Percentiles rank a stretch among this genome's conserved stretches.
Evolutionary conservation across 2,329 filamentous ascomycete genomes (phyloP).

Genomic region (Cladophialophora bantiana): DNA sequence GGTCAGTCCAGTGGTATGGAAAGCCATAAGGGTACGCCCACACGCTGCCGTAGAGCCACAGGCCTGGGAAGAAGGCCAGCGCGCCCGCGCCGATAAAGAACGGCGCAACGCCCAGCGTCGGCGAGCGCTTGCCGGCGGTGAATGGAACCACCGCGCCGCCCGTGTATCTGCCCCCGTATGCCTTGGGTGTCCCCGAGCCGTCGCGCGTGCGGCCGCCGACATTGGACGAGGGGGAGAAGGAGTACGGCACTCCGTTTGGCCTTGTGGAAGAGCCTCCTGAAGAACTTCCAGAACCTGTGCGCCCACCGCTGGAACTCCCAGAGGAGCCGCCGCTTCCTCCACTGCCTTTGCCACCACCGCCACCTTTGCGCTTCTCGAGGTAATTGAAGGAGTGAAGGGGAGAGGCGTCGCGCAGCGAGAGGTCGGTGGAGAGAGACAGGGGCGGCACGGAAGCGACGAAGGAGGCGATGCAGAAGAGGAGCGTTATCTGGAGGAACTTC

Average conservation of each 20-base stretch:
- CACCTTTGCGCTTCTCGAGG: slow-evolving; percentile 41
- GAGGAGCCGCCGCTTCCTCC: slow-evolving; percentile 32
- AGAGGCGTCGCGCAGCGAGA: slow-evolving; percentile 28
- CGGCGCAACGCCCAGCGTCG: slow-evolving; percentile 56
- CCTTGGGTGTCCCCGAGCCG: slow-evolving; percentile 53
- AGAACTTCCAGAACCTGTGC: slow-evolving; percentile 20
- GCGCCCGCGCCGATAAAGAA: slow-evolving; percentile 57
- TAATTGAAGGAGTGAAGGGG: slow-evolving; percentile 29
- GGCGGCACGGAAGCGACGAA: slow-evolving; percentile 32
- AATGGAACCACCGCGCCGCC: slow-evolving; percentile 63
- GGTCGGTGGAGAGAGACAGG: slow-evolving; percentile 23
- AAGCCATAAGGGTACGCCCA: slow-evolving; percentile 63
- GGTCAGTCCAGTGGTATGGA: slow-evolving; percentile 56
- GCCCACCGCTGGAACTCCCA: slow-evolving; percentile 24
- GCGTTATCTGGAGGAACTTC: slow-evolving; percentile 30
- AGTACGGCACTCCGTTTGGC: slow-evolving; percentile 31
- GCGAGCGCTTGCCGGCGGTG: slow-evolving; percentile 52
- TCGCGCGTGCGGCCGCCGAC: slow-evolving; percentile 43
- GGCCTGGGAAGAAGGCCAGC: slow-evolving; percentile 58
- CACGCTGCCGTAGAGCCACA: slow-evolving; percentile 61
- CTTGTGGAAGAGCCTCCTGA: slow-evolving; percentile 29
- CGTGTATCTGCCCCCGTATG: slow-evolving; percentile 62
- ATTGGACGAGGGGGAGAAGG: slow-evolving; percentile 40
- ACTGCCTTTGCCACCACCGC: slow-evolving; percentile 38
- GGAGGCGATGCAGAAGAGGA: slow-evolving; percentile 27